Conservation (phyloP, 2,329 filamentous ascomycete genomes). For the Diaporthe sp. region DNA sequence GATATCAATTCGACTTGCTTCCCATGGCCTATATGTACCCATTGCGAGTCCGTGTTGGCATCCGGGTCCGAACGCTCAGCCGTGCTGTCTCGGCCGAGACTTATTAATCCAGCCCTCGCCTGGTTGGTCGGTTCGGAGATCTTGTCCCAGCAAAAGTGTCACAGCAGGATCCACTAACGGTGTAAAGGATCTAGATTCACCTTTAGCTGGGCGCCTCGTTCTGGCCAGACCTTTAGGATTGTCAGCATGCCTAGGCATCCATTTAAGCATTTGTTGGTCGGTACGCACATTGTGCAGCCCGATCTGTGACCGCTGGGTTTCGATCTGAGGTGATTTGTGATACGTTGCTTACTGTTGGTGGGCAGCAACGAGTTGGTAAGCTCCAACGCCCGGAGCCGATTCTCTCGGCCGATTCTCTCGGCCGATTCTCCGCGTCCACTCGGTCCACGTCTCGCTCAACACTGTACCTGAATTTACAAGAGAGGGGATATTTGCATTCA, state of each 20-base stretch:
- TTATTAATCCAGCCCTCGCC: neutral
- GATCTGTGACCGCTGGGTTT: neutral
- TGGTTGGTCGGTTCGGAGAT: neutral
- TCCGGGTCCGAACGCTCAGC: neutral
- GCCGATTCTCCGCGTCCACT: too few relatives aligned
- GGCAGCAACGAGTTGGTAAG: too few relatives aligned
- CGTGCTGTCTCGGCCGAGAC: slow-evolving; percentile 14
- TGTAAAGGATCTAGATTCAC: neutral
- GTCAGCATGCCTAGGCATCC: slow-evolving; percentile 2
- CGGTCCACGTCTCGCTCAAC: neutral
- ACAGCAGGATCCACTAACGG: slow-evolving; percentile 13
- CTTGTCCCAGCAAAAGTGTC: neutral
- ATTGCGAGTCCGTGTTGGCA: neutral
- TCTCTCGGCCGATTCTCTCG: neutral
- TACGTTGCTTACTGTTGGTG: neutral
- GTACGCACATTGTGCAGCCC: neutral
- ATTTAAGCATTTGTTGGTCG: neutral
- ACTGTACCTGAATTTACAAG: too few relatives aligned
- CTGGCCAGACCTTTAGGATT: neutral
- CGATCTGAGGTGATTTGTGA: neutral
- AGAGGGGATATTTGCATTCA: too few relatives aligned
- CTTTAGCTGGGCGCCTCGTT: neutral
- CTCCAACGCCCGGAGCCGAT: neutral
- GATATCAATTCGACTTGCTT: neutral
- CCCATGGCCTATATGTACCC: neutral